Conservation (phyloP, 371 early-diverging fungal species). For the Sporodiniella umbellata region DNA sequence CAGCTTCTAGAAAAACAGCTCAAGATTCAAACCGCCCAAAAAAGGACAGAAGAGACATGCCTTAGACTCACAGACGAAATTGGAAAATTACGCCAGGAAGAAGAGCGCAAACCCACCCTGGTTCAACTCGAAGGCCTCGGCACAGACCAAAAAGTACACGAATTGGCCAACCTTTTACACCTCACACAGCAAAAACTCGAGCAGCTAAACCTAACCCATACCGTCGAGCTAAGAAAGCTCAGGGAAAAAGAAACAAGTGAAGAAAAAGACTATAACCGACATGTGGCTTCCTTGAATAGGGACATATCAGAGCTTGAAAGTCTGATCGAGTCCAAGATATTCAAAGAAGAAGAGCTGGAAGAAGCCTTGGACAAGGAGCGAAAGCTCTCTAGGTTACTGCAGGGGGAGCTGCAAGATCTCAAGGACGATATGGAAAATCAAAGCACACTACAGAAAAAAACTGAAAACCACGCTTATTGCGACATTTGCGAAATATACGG, state of each 20-base stretch:
- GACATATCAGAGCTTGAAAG: conserved; percentile 70
- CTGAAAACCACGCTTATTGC: conserved; percentile 43
- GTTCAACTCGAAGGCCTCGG: conserved; percentile 11
- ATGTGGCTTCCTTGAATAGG: conserved; percentile 57
- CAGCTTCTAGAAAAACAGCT: conserved; percentile 48
- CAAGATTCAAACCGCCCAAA: conserved; percentile 57
- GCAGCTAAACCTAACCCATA: conserved; percentile 40
- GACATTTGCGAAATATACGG: conserved; percentile 68
- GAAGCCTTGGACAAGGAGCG: conserved; percentile 58
- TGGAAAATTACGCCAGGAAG: conserved; percentile 64
- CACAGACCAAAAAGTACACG: conserved; percentile 32
- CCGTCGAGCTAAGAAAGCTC: conserved; percentile 51
- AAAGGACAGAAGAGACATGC: conserved; percentile 67
- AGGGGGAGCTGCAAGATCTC: conserved; percentile 47
- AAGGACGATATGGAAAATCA: conserved; percentile 22
- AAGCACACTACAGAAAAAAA: background rate
- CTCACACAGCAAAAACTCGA: conserved; percentile 57
- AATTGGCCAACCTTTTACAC: conserved; percentile 38
- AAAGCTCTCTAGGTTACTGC: conserved; percentile 47
- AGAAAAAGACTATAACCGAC: conserved; percentile 58
- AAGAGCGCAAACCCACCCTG: conserved; percentile 16
- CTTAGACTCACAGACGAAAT: conserved; percentile 75
- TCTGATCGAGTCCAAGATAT: conserved; percentile 74
- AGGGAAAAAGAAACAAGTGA: conserved; percentile 53
- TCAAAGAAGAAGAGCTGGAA: conserved; percentile 72